Conservation (phyloP, 306 rosid genomes). For the Fagus sylvatica region DNA sequence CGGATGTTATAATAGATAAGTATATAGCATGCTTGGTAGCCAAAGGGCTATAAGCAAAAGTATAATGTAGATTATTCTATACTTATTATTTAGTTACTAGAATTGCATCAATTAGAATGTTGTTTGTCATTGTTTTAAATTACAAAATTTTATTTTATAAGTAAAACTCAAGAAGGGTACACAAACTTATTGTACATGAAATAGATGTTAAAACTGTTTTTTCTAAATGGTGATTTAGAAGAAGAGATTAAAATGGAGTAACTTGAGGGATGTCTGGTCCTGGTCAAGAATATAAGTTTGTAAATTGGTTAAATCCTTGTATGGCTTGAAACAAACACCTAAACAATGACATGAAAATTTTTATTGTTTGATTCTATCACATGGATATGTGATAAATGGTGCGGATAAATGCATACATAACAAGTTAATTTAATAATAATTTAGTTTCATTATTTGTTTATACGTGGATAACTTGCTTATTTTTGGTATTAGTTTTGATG, state of each 20-base stretch:
- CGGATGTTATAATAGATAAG: not conserved
- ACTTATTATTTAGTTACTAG: not conserved
- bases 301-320: not conserved
- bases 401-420: not conserved
- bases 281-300: not conserved
- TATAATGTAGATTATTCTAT: not conserved
- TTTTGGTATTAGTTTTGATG: not conserved
- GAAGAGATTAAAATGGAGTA: not conserved
- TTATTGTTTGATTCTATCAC: not conserved
- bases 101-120: not conserved
- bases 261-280: not conserved
- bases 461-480: not conserved
- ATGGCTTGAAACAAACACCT: not conserved
- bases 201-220: not conserved
- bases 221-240: not conserved
- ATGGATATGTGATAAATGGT: not conserved
- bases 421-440: not conserved
- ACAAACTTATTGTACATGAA: not conserved
- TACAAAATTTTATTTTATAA: too few relatives aligned
- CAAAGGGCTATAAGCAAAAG: not conserved
- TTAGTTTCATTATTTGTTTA: not conserved
- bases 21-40: not conserved
- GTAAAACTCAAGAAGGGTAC: too few relatives aligned
- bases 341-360: not conserved
- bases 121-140: not conserved